Conservation (phyloP, 2,329 filamentous ascomycete species). For the Aspergillus flavus region DNA sequence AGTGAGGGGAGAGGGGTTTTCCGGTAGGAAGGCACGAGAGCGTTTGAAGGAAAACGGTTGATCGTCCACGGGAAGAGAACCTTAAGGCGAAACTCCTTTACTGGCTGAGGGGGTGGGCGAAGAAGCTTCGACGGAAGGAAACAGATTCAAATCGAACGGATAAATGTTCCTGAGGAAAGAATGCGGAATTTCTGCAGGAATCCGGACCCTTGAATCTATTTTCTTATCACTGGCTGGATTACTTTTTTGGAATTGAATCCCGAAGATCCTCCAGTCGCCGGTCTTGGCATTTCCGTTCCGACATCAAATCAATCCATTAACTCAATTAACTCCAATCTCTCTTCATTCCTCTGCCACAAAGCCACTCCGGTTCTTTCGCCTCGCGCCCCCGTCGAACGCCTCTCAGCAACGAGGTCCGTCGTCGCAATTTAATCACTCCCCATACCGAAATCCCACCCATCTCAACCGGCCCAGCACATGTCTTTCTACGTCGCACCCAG, state of each 20-base stretch:
- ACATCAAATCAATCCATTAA: conserved; percentile 22
- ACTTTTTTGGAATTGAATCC: conserved; percentile 2
- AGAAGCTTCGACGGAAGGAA: not conserved
- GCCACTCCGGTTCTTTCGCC: not conserved
- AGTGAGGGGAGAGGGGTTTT: conserved; percentile 25
- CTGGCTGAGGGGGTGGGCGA: not conserved
- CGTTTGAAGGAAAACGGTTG: not conserved
- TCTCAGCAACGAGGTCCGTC: not conserved
- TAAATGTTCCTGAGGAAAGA: not conserved
- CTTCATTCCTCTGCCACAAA: not conserved
- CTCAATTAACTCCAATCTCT: conserved; percentile 26
- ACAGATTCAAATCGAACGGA: not conserved
- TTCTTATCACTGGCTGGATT: conserved; percentile 9
- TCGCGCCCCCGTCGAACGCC: not conserved
- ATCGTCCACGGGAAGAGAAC: not conserved
- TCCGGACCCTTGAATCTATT: not conserved
- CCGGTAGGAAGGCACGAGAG: conserved; percentile 16
- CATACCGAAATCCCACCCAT: not conserved
- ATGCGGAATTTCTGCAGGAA: not conserved
- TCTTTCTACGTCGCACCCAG: conserved; percentile 70
- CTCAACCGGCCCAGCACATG: conserved; percentile 25
- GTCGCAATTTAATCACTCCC: not conserved
- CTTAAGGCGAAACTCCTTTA: not conserved
- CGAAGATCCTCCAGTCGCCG: conserved; percentile 13
- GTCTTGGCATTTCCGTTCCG: conserved; percentile 34